These are phyloP conservation scores for Didymella exigua DNA, from an alignment of 2,329 filamentous ascomycete species.

Conservation along the genomic window DNA sequence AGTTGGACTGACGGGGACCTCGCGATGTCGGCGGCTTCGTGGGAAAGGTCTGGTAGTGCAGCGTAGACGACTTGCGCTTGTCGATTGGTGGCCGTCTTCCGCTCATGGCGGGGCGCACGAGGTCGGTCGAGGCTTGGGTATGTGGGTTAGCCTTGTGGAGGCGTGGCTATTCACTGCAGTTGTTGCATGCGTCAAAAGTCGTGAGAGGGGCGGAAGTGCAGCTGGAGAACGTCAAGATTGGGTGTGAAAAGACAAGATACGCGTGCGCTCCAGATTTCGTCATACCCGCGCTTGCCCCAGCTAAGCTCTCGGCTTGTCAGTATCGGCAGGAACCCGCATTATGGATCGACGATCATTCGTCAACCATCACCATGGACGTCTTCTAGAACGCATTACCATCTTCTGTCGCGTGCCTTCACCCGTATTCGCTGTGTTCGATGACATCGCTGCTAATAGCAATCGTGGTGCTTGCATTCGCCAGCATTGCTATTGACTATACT, in stretches of 20 bases:
- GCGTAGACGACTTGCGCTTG: slow-evolving; percentile 58
- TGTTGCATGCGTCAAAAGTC: slow-evolving; percentile 2
- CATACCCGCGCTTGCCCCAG: slow-evolving; percentile 15
- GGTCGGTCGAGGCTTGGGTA: background rate
- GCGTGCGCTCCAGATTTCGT: slow-evolving; percentile 15
- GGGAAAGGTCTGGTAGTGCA: slow-evolving; percentile 82
- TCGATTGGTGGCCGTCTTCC: slow-evolving; percentile 44
- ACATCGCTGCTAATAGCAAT: background rate
- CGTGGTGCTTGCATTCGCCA: background rate
- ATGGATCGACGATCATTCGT: slow-evolving; percentile 7
- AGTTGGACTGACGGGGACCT: slow-evolving; percentile 55
- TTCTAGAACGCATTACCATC: background rate
- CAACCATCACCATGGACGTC: background rate
- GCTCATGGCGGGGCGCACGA: slow-evolving; percentile 32
- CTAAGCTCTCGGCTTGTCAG: slow-evolving; percentile 15
- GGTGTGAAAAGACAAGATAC: slow-evolving; percentile 15
- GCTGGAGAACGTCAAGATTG: slow-evolving; percentile 1
- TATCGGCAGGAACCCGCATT: slow-evolving; percentile 13
- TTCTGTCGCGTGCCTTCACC: background rate
- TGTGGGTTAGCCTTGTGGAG: slow-evolving; percentile 31
- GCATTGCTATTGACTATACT: background rate
- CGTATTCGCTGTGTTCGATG: background rate
- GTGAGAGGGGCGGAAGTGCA: background rate
- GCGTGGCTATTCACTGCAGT: slow-evolving; percentile 6
- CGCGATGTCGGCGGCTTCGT: slow-evolving; percentile 73